Evolutionary conservation across 148 eudicot genomes (phyloP).

Genomic region (Rhododendron vialii): DNA sequence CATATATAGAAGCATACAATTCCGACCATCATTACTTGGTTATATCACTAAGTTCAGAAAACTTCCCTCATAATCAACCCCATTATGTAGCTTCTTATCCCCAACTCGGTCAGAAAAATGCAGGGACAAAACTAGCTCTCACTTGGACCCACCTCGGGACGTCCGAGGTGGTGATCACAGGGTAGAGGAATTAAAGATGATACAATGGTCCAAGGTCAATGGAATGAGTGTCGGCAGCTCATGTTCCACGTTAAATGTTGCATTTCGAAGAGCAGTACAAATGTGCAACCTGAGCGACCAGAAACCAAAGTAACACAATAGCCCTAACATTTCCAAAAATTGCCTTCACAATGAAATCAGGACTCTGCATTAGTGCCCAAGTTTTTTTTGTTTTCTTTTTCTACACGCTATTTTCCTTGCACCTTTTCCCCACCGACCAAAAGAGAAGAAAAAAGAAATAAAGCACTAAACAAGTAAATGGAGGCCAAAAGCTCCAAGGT

Average conservation of each 20-base stretch:
- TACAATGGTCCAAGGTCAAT: not conserved
- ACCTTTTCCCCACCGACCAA: not conserved
- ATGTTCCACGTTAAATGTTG: not conserved
- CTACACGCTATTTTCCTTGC: not conserved
- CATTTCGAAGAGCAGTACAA: not conserved
- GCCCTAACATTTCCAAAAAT: not conserved
- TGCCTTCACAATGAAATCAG: conserved; percentile 1
- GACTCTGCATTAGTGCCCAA: not conserved
- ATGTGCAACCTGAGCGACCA: not conserved
- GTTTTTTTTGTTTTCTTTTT: not conserved
- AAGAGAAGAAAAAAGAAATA: not conserved
- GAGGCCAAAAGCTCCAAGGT: not conserved
- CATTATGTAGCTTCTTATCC: not conserved
- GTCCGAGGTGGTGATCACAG: not conserved
- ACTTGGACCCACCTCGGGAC: not conserved
- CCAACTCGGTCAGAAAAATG: not conserved
- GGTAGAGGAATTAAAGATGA: not conserved
- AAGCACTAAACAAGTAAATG: not conserved
- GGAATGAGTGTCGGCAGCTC: not conserved
- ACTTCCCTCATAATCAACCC: not conserved
- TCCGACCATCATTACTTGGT: not conserved
- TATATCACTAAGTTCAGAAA: not conserved
- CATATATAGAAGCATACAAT: not conserved
- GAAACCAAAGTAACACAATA: not conserved
- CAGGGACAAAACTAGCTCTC: not conserved